These are phyloP conservation scores for Trifolium dubium DNA, from an alignment of 306 rosid genomes.

Conservation along the genomic window DNA sequence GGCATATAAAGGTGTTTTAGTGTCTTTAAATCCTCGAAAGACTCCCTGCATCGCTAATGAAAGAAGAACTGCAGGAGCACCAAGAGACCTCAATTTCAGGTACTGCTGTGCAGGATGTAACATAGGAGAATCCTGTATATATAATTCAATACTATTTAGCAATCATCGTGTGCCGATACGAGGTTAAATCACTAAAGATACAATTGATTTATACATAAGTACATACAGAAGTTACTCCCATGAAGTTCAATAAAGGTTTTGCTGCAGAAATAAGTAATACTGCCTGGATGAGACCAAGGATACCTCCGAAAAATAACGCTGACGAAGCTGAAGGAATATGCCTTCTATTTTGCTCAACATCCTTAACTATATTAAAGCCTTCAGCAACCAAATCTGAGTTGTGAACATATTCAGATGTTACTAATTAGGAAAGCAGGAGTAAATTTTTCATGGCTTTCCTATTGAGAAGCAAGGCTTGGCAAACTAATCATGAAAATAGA, in stretches of 20 bases:
- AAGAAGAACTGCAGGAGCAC: conserved; percentile 98
- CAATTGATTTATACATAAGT: conserved; percentile 5
- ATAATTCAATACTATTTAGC: conserved; percentile 1
- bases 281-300: conserved; percentile 83
- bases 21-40: conserved; percentile 93
- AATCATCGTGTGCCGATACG: conserved; percentile 23
- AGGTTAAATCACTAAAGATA: conserved; percentile 5
- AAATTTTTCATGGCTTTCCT: conserved; percentile 9
- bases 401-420: conserved; percentile 47
- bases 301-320: conserved; percentile 81
- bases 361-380: conserved; percentile 52
- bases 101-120: conserved; percentile 74
- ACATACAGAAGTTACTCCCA: conserved; percentile 85
- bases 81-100: conserved; percentile 84
- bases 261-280: conserved; percentile 77
- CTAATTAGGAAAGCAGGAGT: conserved; percentile 29
- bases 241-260: conserved; percentile 81
- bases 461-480: conserved; percentile 8
- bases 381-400: conserved; percentile 44
- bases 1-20: conserved; percentile 89
- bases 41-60: conserved; percentile 96
- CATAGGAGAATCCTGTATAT: conserved; percentile 85
- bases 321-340: conserved; percentile 92
- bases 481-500: conserved; percentile 12
- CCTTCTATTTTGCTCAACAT: conserved; percentile 53